Evolutionary conservation across 1,284 basidiomycete genomes (phyloP).

Genomic region (Mycocalia duriaeana): DNA sequence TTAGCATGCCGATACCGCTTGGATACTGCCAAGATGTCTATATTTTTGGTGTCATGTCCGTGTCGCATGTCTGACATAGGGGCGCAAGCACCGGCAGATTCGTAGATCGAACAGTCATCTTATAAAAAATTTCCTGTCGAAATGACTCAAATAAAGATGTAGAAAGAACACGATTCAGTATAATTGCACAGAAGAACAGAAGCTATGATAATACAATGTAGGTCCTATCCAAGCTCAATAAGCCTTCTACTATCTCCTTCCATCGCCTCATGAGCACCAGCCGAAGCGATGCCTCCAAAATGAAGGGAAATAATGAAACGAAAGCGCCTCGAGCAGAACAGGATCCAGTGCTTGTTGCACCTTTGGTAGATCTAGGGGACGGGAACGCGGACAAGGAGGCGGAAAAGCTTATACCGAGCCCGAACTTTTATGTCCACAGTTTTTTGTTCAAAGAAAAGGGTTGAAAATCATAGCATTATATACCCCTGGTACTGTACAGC

Average conservation of each 20-base stretch:
- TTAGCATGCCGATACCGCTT: too few relatives aligned
- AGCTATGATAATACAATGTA: conserved; percentile 16
- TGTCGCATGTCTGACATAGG: too few relatives aligned
- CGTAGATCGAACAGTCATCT: too few relatives aligned
- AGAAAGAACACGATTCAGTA: conserved; percentile 1
- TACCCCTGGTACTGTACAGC: conserved; percentile 19
- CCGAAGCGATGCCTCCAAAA: conserved; percentile 54
- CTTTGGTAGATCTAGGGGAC: conserved; percentile 66
- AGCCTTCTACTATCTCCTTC: conserved; percentile 21
- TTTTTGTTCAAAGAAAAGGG: conserved; percentile 47
- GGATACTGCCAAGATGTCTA: too few relatives aligned
- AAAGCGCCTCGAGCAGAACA: conserved; percentile 27
- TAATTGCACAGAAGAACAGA: background rate
- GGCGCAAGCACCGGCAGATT: too few relatives aligned
- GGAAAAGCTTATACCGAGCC: conserved; percentile 69
- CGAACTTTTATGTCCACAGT: conserved; percentile 84
- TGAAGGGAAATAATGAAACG: conserved; percentile 37
- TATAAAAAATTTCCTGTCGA: too few relatives aligned
- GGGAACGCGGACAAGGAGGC: conserved; percentile 87
- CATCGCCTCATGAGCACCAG: conserved; percentile 37
- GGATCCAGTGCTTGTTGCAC: conserved; percentile 30
- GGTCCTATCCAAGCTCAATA: conserved; percentile 21
- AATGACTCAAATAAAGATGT: too few relatives aligned
- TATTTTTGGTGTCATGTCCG: too few relatives aligned
- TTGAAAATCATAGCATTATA: conserved; percentile 16